Evolutionary conservation across 2,329 filamentous ascomycete genomes (phyloP).

Genomic region (Sporothrix pseudoabietina): DNA sequence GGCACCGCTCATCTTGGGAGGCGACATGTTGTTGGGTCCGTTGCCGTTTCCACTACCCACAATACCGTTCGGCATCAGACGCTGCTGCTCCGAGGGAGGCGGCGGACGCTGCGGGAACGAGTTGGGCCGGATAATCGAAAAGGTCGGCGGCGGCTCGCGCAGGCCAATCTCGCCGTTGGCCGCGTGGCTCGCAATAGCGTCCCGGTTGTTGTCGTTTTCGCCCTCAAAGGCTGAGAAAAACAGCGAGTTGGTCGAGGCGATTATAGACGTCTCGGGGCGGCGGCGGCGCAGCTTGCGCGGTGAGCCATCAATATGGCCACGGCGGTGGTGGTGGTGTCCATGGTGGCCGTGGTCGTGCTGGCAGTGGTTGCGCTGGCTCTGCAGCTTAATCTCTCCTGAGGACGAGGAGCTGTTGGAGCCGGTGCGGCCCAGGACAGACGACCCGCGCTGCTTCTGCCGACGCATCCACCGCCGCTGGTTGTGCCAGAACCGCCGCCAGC

Average conservation of each 20-base stretch:
- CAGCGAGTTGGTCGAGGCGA: constrained; percentile 29
- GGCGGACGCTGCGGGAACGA: constrained; percentile 29
- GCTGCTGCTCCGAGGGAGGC: constrained; percentile 32
- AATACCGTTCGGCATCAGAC: not conserved
- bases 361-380: constrained; percentile 26
- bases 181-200: constrained; percentile 14
- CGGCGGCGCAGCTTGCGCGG: constrained; percentile 30
- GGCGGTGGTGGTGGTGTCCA: constrained; percentile 30
- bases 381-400: not conserved
- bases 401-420: not conserved
- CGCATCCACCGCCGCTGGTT: constrained; percentile 27
- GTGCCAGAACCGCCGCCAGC: constrained; percentile 30
- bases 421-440: not conserved
- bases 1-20: not conserved
- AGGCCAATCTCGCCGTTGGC: constrained; percentile 13
- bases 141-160: constrained; percentile 9
- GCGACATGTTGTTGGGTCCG: not conserved
- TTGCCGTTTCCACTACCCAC: not conserved
- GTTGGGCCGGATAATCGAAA: constrained; percentile 8
- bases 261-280: constrained; percentile 24
- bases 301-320: not conserved
- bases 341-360: constrained; percentile 27
- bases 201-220: constrained; percentile 24
- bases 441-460: constrained; percentile 11
- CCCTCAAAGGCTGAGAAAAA: constrained; percentile 25